Conservation (phyloP, 768 basidiomycete species). For the Steccherinum ochraceum region DNA sequence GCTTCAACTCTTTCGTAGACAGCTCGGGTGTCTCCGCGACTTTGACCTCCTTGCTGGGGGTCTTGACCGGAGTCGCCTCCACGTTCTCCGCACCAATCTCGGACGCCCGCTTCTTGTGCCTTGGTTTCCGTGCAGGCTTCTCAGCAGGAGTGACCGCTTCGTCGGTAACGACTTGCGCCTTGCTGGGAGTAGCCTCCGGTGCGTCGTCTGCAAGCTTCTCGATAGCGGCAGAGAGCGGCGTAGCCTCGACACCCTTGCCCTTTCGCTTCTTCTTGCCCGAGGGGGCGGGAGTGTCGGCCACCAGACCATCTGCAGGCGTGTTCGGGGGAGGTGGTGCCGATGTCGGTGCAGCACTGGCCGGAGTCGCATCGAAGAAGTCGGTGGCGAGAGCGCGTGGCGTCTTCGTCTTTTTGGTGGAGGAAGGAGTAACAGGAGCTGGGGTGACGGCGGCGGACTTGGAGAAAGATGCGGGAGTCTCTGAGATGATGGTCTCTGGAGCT, state of each 20-base stretch:
- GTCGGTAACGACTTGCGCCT: background rate
- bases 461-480: background rate
- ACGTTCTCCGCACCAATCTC: background rate
- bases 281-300: constrained; percentile 7
- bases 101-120: constrained; percentile 2
- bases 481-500: constrained; percentile 4
- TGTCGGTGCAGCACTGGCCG: no score
- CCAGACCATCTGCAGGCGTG: constrained; percentile 19
- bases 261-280: constrained; percentile 2
- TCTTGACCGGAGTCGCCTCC: constrained; percentile 5
- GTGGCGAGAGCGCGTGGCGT: constrained; percentile 17
- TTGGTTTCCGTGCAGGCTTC: constrained; percentile 1
- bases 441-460: no score
- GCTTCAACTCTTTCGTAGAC: constrained; percentile 30
- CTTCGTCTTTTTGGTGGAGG: constrained; percentile 11
- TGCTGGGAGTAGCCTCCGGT: background rate
- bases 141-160: background rate
- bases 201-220: background rate
- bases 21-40: background rate
- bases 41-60: constrained; percentile 5
- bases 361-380: constrained; percentile 19
- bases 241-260: background rate
- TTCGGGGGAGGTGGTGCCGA: constrained; percentile 15
- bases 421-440: constrained; percentile 12
- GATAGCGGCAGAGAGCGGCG: constrained; percentile 3